Conservation (phyloP, 2,329 filamentous ascomycete genomes). For the Exophiala oligosperma region DNA sequence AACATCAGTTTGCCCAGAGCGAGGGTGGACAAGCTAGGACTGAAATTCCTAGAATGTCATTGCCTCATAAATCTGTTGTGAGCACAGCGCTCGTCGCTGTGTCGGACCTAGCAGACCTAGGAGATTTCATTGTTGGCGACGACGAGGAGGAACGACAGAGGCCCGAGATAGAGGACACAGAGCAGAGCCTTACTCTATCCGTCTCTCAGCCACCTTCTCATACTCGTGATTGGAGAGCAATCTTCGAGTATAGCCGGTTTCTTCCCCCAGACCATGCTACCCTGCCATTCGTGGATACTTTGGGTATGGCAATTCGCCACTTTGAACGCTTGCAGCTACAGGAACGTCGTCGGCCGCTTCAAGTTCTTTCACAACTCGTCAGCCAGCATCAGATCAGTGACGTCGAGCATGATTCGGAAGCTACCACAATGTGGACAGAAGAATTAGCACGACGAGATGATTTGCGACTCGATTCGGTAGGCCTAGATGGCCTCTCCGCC, state of each 20-base stretch:
- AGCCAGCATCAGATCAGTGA: conserved; percentile 4
- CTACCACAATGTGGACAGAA: neutral
- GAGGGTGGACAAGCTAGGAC: neutral
- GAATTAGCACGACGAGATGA: neutral
- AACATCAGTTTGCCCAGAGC: conserved; percentile 2
- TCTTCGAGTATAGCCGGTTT: neutral
- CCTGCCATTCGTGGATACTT: neutral
- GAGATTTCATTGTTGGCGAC: conserved; percentile 8
- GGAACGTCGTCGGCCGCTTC: neutral
- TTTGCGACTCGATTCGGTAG: conserved; percentile 1
- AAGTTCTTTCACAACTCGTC: conserved; percentile 10
- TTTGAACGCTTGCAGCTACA: neutral
- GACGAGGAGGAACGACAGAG: conserved; percentile 5
- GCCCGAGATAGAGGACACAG: no score
- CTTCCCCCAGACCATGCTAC: neutral
- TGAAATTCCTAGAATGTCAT: neutral
- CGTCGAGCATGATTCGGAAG: conserved; percentile 14
- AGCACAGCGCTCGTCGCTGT: neutral
- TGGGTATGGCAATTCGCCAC: neutral
- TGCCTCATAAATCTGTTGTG: neutral
- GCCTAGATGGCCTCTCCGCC: neutral
- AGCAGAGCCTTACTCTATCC: no score
- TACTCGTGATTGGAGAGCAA: no score
- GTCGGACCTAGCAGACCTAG: neutral
- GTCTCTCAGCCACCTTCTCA: no score